Conservation (phyloP, 75 land plant species). For the Ceratopteris richardii region DNA sequence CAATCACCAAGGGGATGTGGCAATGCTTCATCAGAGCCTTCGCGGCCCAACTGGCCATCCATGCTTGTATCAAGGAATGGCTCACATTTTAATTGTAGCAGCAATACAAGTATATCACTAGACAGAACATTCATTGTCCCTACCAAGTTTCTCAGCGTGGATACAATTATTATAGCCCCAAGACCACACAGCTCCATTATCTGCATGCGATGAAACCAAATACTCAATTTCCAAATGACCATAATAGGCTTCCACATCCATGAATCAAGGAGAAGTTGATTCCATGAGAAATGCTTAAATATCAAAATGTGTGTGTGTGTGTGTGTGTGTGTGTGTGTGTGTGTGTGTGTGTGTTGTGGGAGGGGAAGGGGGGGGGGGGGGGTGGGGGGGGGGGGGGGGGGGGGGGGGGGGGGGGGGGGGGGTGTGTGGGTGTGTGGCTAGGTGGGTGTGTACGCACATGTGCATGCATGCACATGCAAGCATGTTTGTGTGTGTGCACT, state of each 20-base stretch:
- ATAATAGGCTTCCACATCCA: no score
- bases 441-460: not conserved
- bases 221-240: no score
- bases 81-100: no score
- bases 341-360: not conserved
- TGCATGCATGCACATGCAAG: not conserved
- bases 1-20: conserved; percentile 5
- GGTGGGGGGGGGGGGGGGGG: no score
- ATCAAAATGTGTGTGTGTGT: not conserved
- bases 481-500: not conserved
- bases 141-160: no score
- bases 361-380: no score
- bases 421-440: not conserved
- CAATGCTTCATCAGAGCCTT: conserved; percentile 22
- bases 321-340: not conserved
- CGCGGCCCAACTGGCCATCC: conserved; percentile 79
- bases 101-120: no score
- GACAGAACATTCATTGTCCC: no score
- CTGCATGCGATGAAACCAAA: conserved; percentile 23
- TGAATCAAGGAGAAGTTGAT: no score
- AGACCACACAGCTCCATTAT: conserved; percentile 78
- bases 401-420: no score
- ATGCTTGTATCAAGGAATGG: conserved; percentile 45
- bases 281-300: no score
- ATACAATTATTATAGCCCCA: conserved; percentile 91